Evolutionary conservation across 1,284 basidiomycete genomes (phyloP).

Genomic region (Rhodotorula sp.): DNA sequence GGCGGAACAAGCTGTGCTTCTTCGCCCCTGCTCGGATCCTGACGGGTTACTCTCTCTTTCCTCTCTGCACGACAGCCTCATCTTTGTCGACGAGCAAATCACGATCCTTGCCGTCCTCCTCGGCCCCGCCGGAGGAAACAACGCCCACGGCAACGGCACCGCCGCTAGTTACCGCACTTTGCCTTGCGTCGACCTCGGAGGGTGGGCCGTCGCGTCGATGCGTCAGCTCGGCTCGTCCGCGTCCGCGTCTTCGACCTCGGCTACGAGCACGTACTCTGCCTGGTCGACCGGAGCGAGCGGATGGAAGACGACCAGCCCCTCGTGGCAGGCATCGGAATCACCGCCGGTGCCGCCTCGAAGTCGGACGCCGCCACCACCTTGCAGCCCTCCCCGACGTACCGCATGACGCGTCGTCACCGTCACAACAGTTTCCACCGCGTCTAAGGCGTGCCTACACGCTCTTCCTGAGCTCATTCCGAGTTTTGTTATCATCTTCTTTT

Average conservation of each 20-base stretch:
- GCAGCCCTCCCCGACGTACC: too few relatives aligned
- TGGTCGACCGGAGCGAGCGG: too few relatives aligned
- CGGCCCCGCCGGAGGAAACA: not conserved
- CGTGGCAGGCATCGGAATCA: too few relatives aligned
- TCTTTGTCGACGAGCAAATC: constrained; percentile 40
- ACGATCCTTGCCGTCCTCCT: constrained; percentile 29
- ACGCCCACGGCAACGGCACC: not conserved
- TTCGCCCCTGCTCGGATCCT: not conserved
- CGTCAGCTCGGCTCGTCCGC: not conserved
- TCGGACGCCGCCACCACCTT: too few relatives aligned
- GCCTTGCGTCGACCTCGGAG: not conserved
- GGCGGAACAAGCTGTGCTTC: not conserved
- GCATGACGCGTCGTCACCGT: too few relatives aligned
- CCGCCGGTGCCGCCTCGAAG: too few relatives aligned
- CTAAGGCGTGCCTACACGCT: too few relatives aligned
- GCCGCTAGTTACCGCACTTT: not conserved
- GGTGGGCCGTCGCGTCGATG: not conserved
- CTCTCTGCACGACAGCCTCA: constrained; percentile 10
- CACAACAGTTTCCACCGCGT: too few relatives aligned
- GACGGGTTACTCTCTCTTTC: not conserved
- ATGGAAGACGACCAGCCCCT: too few relatives aligned
- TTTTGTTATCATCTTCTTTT: not conserved
- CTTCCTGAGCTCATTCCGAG: not conserved
- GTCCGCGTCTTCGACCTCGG: not conserved
- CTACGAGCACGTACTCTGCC: not conserved